These are phyloP conservation scores for Pseudogymnoascus sp. DNA, from an alignment of 2,329 filamentous ascomycete genomes.

Conservation along the genomic window DNA sequence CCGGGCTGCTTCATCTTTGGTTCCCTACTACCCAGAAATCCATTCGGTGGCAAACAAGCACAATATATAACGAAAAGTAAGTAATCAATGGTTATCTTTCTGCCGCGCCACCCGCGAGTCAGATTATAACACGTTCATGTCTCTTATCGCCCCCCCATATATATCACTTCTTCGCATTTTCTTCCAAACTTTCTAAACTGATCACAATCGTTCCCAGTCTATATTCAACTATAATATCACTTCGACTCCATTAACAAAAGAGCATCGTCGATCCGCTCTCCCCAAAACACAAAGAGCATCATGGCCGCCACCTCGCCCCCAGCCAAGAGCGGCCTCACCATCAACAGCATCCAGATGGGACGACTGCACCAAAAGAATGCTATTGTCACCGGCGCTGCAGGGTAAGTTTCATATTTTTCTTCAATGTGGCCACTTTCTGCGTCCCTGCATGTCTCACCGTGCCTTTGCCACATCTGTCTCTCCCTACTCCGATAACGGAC, in stretches of 20 bases:
- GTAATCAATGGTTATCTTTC: not conserved
- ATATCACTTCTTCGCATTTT: not conserved
- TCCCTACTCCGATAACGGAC: not conserved
- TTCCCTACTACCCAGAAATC: not conserved
- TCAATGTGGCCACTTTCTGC: not conserved
- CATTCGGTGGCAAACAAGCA: not conserved
- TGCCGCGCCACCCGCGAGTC: not conserved
- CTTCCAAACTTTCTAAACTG: not conserved
- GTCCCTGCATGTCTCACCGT: not conserved
- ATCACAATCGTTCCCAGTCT: not conserved
- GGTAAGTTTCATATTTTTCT: conserved; percentile 38
- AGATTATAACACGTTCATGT: not conserved
- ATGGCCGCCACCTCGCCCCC: not conserved
- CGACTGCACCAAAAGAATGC: conserved; percentile 30
- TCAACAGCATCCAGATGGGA: conserved; percentile 29
- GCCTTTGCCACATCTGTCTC: not conserved
- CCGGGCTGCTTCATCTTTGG: not conserved
- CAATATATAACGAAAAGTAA: not conserved
- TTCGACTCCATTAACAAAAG: not conserved
- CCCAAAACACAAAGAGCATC: not conserved
- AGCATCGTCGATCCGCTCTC: not conserved
- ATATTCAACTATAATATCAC: not conserved
- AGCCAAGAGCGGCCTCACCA: conserved; percentile 17
- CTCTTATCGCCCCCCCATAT: not conserved
- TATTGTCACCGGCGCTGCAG: conserved; percentile 60